These are phyloP conservation scores for Scedosporium aurantiacum DNA, from an alignment of 2,329 filamentous ascomycete genomes.

Conservation along the genomic window DNA sequence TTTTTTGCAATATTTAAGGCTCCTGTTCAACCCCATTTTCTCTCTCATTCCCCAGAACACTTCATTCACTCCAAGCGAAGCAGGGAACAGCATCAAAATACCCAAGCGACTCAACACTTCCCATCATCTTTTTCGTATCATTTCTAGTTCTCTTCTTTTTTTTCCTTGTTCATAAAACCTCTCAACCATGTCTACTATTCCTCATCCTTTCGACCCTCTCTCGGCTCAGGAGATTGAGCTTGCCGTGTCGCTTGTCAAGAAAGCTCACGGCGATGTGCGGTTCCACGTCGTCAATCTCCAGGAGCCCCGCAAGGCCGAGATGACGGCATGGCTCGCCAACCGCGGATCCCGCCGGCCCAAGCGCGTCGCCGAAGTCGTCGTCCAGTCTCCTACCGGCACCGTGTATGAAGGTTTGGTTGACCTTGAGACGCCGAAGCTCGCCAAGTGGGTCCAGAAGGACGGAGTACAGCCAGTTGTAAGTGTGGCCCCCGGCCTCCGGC, in stretches of 20 bases:
- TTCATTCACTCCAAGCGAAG: too few species aligned
- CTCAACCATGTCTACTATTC: background rate
- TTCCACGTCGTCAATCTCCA: conserved; percentile 81
- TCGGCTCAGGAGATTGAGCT: conserved; percentile 60
- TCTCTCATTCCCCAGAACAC: too few species aligned
- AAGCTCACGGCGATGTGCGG: conserved; percentile 58
- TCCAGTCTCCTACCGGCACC: conserved; percentile 65
- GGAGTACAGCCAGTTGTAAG: conserved; percentile 70
- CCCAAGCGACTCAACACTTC: too few species aligned
- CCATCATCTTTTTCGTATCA: too few species aligned
- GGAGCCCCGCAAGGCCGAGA: conserved; percentile 76
- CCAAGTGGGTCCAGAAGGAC: conserved; percentile 63
- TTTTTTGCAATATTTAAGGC: too few species aligned
- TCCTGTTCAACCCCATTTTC: too few species aligned
- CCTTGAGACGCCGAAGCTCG: conserved; percentile 52
- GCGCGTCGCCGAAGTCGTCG: conserved; percentile 72
- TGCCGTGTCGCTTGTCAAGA: conserved; percentile 56
- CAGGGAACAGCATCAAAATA: too few species aligned
- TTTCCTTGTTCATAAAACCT: too few species aligned
- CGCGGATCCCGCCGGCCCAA: conserved; percentile 50
- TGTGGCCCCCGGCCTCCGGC: conserved; percentile 5
- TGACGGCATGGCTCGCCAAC: conserved; percentile 66
- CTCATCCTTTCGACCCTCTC: conserved; percentile 63
- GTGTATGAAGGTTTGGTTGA: conserved; percentile 78
- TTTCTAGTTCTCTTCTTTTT: too few species aligned